Percentiles rank a stretch among this genome's conserved stretches.
phyloP scores from a whole-genome alignment of 75 land plant species.

The Cupressus sempervirens region DNA sequence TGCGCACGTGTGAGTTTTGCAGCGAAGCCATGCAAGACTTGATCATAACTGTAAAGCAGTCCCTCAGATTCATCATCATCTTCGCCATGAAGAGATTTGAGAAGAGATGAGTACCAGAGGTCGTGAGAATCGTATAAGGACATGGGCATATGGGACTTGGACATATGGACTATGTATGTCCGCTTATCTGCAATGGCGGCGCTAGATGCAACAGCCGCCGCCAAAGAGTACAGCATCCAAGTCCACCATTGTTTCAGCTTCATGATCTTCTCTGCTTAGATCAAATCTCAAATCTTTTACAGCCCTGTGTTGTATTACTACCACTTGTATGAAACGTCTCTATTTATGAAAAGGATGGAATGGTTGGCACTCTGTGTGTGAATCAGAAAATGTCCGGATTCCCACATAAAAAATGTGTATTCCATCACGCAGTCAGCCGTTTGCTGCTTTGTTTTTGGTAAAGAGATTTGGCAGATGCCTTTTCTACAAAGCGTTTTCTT shows the following conservation, averaged over 20 bases:
- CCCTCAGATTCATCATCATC: conserved; percentile 8
- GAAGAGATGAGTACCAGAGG: conserved; percentile 56
- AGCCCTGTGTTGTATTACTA: no score
- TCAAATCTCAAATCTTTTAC: no score
- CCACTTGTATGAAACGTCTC: neutral
- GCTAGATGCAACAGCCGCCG: neutral
- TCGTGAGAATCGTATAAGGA: conserved; percentile 32
- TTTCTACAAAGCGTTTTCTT: neutral
- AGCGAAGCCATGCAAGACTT: conserved; percentile 77
- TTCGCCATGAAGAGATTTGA: conserved; percentile 16
- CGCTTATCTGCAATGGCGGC: neutral
- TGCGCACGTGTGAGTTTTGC: conserved; percentile 42
- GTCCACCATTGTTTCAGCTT: neutral
- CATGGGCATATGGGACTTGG: conserved; percentile 39
- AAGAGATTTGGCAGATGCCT: neutral
- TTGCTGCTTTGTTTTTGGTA: neutral
- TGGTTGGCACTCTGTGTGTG: neutral
- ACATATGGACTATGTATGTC: conserved; percentile 64
- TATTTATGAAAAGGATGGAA: neutral
- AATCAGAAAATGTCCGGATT: neutral
- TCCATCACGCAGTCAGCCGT: neutral
- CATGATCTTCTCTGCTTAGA: neutral
- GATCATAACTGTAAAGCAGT: conserved; percentile 57
- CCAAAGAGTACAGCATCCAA: neutral
- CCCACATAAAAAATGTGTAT: neutral